Evolutionary conservation across 2,329 filamentous ascomycete species (phyloP).

Genomic region (Pseudogymnoascus sp.): DNA sequence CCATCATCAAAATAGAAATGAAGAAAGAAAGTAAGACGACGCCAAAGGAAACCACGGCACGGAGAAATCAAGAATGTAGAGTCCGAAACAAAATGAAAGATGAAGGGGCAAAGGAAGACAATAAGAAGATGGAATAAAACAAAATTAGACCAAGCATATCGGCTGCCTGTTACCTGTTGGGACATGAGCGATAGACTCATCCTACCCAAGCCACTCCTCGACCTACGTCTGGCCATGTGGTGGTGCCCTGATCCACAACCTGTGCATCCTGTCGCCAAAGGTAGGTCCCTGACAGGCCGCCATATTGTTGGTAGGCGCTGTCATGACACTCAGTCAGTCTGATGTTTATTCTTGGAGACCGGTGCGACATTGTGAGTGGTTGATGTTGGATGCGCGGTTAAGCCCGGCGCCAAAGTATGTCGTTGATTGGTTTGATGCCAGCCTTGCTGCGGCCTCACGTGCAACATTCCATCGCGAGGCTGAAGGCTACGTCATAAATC

Average conservation of each 20-base stretch:
- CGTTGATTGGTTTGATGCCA: not conserved
- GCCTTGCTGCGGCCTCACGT: not conserved
- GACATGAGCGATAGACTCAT: not conserved
- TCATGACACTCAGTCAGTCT: constrained; percentile 2
- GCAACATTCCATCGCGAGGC: not conserved
- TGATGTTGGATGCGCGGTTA: constrained; percentile 1
- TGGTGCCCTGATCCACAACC: not conserved
- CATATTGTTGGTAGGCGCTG: not conserved
- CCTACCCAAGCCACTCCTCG: not conserved
- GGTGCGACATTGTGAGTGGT: not conserved
- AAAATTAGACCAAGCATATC: constrained; percentile 2
- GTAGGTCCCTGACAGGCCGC: constrained; percentile 1
- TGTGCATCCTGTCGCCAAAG: not conserved
- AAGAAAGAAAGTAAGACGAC: constrained; percentile 3
- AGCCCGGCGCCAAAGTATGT: not conserved
- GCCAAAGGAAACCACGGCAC: not conserved
- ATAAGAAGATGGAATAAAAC: constrained; percentile 4
- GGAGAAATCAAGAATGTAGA: not conserved
- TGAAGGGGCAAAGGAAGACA: not conserved
- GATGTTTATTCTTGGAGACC: constrained; percentile 5
- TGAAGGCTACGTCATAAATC: constrained; percentile 1
- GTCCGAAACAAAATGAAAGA: not conserved
- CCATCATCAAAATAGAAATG: constrained; percentile 1
- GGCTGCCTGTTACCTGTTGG: constrained; percentile 1
- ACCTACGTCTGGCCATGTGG: not conserved